These are phyloP conservation scores for Aureobasidium sp. DNA, from an alignment of 2,329 filamentous ascomycete species.

Conservation along the genomic window DNA sequence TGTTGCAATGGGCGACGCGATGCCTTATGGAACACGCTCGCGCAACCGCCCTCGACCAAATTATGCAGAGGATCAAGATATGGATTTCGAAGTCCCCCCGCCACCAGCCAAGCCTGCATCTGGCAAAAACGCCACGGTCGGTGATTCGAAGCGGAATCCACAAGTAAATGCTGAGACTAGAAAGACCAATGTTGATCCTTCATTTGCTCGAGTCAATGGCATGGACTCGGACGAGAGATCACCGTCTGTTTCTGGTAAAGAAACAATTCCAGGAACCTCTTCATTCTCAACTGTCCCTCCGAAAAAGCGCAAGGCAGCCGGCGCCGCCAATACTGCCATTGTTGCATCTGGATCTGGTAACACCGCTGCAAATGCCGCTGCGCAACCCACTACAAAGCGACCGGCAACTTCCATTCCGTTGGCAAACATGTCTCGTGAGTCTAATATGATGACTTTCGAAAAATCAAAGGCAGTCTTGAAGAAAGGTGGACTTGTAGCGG, in stretches of 20 bases:
- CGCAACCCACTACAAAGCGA: slow-evolving; percentile 18
- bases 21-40: slow-evolving; percentile 85
- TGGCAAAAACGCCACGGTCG: slow-evolving; percentile 9
- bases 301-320: slow-evolving; percentile 79
- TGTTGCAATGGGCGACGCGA: slow-evolving; percentile 32
- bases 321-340: slow-evolving; percentile 20
- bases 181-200: slow-evolving; percentile 16
- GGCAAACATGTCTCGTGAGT: slow-evolving; percentile 47
- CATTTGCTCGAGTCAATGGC: neutral
- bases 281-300: slow-evolving; percentile 50
- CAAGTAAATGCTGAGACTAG: slow-evolving; percentile 34
- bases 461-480: slow-evolving; percentile 59
- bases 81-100: slow-evolving; percentile 68
- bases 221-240: neutral
- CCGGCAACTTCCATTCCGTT: slow-evolving; percentile 29
- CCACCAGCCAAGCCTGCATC: slow-evolving; percentile 47
- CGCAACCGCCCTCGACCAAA: slow-evolving; percentile 85
- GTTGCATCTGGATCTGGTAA: slow-evolving; percentile 18
- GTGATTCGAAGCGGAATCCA: slow-evolving; percentile 40
- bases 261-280: slow-evolving; percentile 43
- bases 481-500: slow-evolving; percentile 72
- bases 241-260: slow-evolving; percentile 16
- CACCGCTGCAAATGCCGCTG: slow-evolving; percentile 16
- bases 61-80: slow-evolving; percentile 80
- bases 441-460: slow-evolving; percentile 86